Evolutionary conservation across 2,329 filamentous ascomycete genomes (phyloP), one percentile per base, ranked within the genome.

Genomic region (Penicillium vulpinum): DNA sequence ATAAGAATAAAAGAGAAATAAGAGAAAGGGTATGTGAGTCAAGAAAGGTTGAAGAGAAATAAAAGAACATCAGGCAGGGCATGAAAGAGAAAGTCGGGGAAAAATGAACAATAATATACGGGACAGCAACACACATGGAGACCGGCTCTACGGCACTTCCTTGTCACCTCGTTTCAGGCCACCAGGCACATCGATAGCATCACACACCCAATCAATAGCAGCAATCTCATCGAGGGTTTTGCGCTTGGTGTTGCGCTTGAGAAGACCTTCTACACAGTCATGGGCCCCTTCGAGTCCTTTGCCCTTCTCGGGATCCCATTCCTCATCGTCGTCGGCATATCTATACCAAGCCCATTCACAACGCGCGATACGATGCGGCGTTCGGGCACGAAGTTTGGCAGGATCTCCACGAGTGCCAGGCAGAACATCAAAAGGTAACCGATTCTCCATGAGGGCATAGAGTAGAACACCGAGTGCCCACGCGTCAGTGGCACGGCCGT

Each of bases 321-420:
- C 91, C 35, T 91, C 92, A 54, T 95, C 90, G 11, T 88, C 86
- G 56, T 92, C 88, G 2, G 87, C 91, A 70, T 89, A 96, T 58
- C 89, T 86, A 59, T 91, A 87, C 94, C 94, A 99, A 46, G 89
- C 86, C 94, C 94, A 99, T 71, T 99, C 94, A 49, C 92, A 90
- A 35, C 94, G 83, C 2, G 94, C 94, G 59, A 99, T 97, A n/a
- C 92, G 88, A 72, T 99, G 94, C 51, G 89, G 93, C 0, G 91
- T 93, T 54, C 91, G 83, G 65, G 89, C 92, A 66, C 89, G 81
- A 83, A 91, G 88, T 65, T 88, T 86, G 62, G 88, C 84, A 26
- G 85, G 85, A 66, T 92, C 91, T 46, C 86, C 88, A 35, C 76
- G 68, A 66, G 90, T 89, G 16, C 89, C 88, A 0, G 93, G 92